A percentile compares a stretch with the other conserved stretches of the same genome.
Conservation (phyloP, 106 monocot genomes). For the Allium cepa region DNA sequence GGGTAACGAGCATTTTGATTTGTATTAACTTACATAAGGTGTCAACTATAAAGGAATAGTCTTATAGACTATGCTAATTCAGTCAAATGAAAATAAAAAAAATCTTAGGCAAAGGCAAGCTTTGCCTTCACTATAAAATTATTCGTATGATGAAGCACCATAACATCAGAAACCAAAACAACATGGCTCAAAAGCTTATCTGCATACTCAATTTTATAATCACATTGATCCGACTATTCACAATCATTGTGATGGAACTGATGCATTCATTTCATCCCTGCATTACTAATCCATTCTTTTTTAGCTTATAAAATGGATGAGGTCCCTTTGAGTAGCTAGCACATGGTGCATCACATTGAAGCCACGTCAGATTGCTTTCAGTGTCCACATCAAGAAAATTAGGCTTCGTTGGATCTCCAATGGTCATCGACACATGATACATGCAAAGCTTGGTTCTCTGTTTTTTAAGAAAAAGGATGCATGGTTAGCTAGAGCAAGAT, state of each 20-base stretch:
- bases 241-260: constrained; percentile 29
- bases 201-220: constrained; percentile 73
- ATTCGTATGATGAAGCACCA: constrained; percentile 49
- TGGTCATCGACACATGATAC: constrained; percentile 39
- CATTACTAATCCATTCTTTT: constrained; percentile 56
- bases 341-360: constrained; percentile 97
- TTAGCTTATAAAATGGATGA: constrained; percentile 64
- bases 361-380: constrained; percentile 93
- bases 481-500: too few species aligned
- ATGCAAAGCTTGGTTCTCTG: too few species aligned
- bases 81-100: background rate
- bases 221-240: constrained; percentile 41
- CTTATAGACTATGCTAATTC: background rate
- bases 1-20: background rate
- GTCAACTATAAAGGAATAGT: background rate
- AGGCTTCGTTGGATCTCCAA: constrained; percentile 80
- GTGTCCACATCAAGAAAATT: constrained; percentile 93
- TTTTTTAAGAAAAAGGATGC: too few species aligned
- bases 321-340: constrained; percentile 70
- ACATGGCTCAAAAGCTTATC: constrained; percentile 62
- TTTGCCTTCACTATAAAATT: constrained; percentile 34
- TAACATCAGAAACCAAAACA: constrained; percentile 56
- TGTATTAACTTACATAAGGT: background rate
- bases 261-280: constrained; percentile 39
- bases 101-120: constrained; percentile 47